Conservation (phyloP, 2,329 filamentous ascomycete species). For the Sporothrix globosa region DNA sequence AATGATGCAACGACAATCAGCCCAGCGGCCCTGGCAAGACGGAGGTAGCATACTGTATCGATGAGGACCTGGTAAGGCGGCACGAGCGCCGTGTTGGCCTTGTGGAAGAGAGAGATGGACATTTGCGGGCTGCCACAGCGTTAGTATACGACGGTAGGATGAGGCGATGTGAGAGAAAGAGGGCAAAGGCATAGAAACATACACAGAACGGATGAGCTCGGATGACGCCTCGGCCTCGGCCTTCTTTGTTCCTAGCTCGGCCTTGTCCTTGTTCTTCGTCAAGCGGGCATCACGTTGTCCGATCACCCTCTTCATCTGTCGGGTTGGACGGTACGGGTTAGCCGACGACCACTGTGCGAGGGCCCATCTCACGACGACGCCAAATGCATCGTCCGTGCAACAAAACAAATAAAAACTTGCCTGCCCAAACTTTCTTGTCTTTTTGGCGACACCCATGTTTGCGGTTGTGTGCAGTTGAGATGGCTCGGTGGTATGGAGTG, state of each 20-base stretch:
- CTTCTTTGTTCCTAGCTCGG: conserved; percentile 52
- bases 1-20: not conserved
- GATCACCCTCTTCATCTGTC: conserved; percentile 77
- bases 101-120: conserved; percentile 38
- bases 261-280: conserved; percentile 75
- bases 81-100: conserved; percentile 38
- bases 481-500: not conserved
- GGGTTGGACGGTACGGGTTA: not conserved
- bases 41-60: conserved; percentile 35
- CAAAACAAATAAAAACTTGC: conserved; percentile 21
- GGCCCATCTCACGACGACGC: not conserved
- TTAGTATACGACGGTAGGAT: not conserved
- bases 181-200: conserved; percentile 1
- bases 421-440: conserved; percentile 83
- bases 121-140: conserved; percentile 34
- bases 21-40: not conserved
- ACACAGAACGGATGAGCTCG: conserved; percentile 37
- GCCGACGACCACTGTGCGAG: not conserved
- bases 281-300: conserved; percentile 77
- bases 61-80: conserved; percentile 39
- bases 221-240: conserved; percentile 43
- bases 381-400: not conserved
- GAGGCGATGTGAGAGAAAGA: not conserved
- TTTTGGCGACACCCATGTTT: conserved; percentile 84
- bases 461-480: not conserved